A percentile compares a stretch with the other conserved stretches of the same genome.
Conservation (phyloP, 2,329 filamentous ascomycete genomes). For the Alternaria sp. region DNA sequence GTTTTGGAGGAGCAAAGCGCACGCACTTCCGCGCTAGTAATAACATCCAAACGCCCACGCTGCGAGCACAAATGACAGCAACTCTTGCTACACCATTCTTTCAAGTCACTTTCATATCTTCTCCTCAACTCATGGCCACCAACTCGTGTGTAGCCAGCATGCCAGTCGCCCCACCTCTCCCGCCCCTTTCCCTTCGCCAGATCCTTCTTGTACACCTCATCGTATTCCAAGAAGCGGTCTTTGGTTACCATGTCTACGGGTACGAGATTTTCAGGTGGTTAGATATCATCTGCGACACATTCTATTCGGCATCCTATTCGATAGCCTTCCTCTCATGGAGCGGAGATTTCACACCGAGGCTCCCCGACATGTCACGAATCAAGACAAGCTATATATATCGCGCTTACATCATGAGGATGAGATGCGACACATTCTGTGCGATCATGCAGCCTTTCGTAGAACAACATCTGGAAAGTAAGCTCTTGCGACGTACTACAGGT, state of each 20-base stretch:
- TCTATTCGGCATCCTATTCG: not conserved
- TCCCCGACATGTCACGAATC: not conserved
- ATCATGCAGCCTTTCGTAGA: conserved; percentile 1
- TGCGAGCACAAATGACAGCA: not conserved
- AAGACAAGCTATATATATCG: not conserved
- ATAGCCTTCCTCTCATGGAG: not conserved
- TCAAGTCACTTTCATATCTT: not conserved
- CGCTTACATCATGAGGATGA: not conserved
- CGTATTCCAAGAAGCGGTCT: conserved; percentile 6
- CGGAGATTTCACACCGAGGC: not conserved
- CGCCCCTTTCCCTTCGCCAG: not conserved
- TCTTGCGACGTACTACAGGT: too few species aligned
- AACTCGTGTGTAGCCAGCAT: not conserved
- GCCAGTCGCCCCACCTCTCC: not conserved
- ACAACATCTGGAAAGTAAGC: not conserved
- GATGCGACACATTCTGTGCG: conserved; percentile 2
- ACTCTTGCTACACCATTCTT: not conserved
- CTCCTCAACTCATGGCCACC: not conserved
- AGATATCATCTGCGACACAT: not conserved
- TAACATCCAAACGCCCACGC: not conserved
- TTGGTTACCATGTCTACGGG: not conserved
- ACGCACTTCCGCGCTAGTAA: not conserved
- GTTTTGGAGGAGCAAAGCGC: not conserved
- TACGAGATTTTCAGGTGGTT: not conserved
- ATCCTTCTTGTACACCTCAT: conserved; percentile 4